phyloP scores from a whole-genome alignment of 768 basidiomycete genomes.

The Podaxis sp. region DNA sequence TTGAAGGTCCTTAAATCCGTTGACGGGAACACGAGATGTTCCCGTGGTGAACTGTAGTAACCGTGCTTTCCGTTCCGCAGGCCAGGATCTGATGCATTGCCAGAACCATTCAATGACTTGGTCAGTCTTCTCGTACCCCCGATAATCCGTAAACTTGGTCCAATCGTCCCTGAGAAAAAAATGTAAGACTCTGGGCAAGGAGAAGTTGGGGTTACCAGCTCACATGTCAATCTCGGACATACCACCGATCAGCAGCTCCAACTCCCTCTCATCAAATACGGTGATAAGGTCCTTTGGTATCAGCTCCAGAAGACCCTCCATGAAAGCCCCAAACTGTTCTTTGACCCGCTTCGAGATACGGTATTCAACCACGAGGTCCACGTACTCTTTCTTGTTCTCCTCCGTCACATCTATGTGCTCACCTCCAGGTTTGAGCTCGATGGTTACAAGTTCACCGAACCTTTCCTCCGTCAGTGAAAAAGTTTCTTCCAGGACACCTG shows the following conservation, averaged over 20 bases:
- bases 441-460: slow-evolving; percentile 69
- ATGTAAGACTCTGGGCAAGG: slow-evolving; percentile 8
- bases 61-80: slow-evolving; percentile 84
- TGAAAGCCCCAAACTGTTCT: slow-evolving; percentile 84
- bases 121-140: slow-evolving; percentile 82
- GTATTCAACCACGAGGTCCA: slow-evolving; percentile 76
- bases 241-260: slow-evolving; percentile 88
- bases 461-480: slow-evolving; percentile 72
- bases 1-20: slow-evolving; percentile 94
- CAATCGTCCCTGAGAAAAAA: slow-evolving; percentile 69
- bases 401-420: slow-evolving; percentile 64
- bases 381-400: slow-evolving; percentile 77
- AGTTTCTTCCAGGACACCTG: slow-evolving; percentile 70
- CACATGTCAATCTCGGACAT: slow-evolving; percentile 91
- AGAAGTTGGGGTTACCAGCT: slow-evolving; percentile 23
- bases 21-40: slow-evolving; percentile 83
- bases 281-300: slow-evolving; percentile 82
- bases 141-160: slow-evolving; percentile 93
- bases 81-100: slow-evolving; percentile 90
- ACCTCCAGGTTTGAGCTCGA: slow-evolving; percentile 67
- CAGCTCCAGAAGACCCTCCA: slow-evolving; percentile 82
- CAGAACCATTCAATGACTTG: slow-evolving; percentile 96
- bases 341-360: slow-evolving; percentile 80
- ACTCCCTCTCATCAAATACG: slow-evolving; percentile 89
- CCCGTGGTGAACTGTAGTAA: slow-evolving; percentile 88